A percentile compares a stretch with the other conserved stretches of the same genome.
These are phyloP conservation scores for Bocquillonia castaneifolia DNA, from an alignment of 441 rosid species.

Conservation along the genomic window DNA sequence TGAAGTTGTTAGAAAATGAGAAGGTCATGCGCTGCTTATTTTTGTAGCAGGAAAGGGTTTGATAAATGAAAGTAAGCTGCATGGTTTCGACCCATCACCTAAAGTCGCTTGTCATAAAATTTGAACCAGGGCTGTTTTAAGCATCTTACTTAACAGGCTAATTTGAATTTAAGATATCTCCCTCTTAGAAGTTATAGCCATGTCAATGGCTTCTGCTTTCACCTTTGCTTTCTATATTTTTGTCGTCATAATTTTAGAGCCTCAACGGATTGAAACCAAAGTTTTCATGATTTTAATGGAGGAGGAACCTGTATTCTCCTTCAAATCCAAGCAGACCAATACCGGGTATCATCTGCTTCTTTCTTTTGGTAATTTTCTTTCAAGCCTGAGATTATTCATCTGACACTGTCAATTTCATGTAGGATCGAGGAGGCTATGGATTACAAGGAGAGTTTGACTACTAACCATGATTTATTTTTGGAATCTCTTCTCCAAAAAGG, in stretches of 20 bases:
- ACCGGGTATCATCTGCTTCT: constrained; percentile 16
- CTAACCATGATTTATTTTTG: constrained; percentile 35
- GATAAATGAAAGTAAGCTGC: constrained; percentile 15
- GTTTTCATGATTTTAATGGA: constrained; percentile 42
- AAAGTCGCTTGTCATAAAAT: constrained; percentile 1
- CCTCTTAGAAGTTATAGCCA: neutral
- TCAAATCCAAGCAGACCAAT: constrained; percentile 21
- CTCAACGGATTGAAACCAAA: constrained; percentile 27
- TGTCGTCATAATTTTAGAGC: constrained; percentile 14
- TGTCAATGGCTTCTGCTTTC: constrained; percentile 8
- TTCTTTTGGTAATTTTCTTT: neutral
- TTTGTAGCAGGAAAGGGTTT: constrained; percentile 10
- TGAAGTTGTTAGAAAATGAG: constrained; percentile 31
- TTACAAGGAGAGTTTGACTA: constrained; percentile 29
- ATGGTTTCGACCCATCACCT: constrained; percentile 4
- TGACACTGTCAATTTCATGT: neutral
- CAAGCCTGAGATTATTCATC: neutral
- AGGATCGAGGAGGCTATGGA: constrained; percentile 26
- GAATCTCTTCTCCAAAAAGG: constrained; percentile 34
- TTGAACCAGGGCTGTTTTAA: neutral
- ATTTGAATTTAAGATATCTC: neutral
- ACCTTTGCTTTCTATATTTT: constrained; percentile 15
- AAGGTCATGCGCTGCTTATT: constrained; percentile 24
- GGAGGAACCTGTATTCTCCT: constrained; percentile 32
- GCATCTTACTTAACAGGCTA: neutral